These are phyloP conservation scores for Solanum habrochaites DNA, from an alignment of 257 asterid genomes.

Conservation along the genomic window DNA sequence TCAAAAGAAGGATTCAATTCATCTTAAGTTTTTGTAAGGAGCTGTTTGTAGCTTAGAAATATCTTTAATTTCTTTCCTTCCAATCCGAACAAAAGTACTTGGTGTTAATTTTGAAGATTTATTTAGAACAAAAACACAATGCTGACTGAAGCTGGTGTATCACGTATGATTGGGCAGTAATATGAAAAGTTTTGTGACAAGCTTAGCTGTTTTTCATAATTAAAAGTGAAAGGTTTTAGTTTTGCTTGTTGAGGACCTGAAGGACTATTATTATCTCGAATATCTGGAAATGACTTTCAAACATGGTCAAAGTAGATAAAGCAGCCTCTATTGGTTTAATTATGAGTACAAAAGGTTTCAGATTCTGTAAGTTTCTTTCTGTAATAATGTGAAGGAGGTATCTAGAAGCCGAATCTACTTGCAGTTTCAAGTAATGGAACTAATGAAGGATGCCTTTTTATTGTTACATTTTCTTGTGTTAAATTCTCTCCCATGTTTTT, in stretches of 20 bases:
- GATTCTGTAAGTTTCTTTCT: neutral
- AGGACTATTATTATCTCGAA: neutral
- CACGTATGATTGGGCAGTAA: neutral
- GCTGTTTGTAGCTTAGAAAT: neutral
- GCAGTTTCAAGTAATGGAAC: neutral
- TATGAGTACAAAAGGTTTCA: neutral
- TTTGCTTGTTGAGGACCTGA: neutral
- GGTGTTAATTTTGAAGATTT: neutral
- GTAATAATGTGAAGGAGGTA: neutral
- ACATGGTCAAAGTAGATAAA: neutral
- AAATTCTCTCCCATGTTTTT: neutral
- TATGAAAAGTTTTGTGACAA: neutral
- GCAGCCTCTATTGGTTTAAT: neutral
- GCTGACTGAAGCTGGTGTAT: neutral
- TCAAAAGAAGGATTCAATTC: neutral
- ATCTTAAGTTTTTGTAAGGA: neutral
- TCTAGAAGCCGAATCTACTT: neutral
- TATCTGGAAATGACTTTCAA: neutral
- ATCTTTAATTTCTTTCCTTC: neutral
- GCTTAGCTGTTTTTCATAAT: neutral
- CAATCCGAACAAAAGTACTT: neutral
- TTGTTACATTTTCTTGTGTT: neutral
- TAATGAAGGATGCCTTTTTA: neutral
- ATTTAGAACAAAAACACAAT: neutral
- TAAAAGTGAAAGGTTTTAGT: neutral